These are phyloP conservation scores for Hanseniaspora valbyensis DNA, from an alignment of 805 yeast species.

Conservation along the genomic window DNA sequence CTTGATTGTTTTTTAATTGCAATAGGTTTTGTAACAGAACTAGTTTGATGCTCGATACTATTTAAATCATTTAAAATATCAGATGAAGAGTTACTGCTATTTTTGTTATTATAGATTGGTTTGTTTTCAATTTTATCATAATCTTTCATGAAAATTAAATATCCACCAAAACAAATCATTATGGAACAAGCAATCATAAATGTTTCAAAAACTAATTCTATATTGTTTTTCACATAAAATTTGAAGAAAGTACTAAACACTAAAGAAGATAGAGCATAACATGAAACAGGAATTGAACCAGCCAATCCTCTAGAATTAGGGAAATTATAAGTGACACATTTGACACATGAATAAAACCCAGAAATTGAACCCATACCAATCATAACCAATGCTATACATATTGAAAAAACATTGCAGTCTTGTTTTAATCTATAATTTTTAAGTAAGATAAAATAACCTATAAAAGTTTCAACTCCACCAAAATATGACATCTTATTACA, in stretches of 20 bases:
- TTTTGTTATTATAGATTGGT: too few species aligned
- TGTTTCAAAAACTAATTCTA: slow-evolving; percentile 46
- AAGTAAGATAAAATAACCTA: slow-evolving; percentile 45
- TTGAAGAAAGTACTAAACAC: slow-evolving; percentile 51
- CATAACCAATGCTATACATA: slow-evolving; percentile 40
- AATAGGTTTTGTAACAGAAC: slow-evolving; percentile 17
- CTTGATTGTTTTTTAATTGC: slow-evolving; percentile 17
- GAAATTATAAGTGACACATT: slow-evolving; percentile 44
- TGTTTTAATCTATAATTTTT: slow-evolving; percentile 34
- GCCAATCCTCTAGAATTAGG: slow-evolving; percentile 63
- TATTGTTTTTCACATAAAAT: slow-evolving; percentile 39
- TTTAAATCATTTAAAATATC: not conserved
- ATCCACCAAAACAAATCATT: slow-evolving; percentile 27
- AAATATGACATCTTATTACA: slow-evolving; percentile 42
- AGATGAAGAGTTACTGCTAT: not conserved
- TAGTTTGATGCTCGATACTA: not conserved
- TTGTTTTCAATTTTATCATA: not conserved
- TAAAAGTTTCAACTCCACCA: slow-evolving; percentile 45
- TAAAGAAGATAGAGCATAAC: slow-evolving; percentile 63
- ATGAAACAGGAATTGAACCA: slow-evolving; percentile 55
- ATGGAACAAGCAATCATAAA: slow-evolving; percentile 41
- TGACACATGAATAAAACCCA: slow-evolving; percentile 48
- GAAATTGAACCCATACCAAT: slow-evolving; percentile 59
- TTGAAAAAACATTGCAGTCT: slow-evolving; percentile 32
- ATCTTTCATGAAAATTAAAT: slow-evolving; percentile 6